Evolutionary conservation across 345 rosid species (phyloP).

Genomic region (Heritiera fomes): DNA sequence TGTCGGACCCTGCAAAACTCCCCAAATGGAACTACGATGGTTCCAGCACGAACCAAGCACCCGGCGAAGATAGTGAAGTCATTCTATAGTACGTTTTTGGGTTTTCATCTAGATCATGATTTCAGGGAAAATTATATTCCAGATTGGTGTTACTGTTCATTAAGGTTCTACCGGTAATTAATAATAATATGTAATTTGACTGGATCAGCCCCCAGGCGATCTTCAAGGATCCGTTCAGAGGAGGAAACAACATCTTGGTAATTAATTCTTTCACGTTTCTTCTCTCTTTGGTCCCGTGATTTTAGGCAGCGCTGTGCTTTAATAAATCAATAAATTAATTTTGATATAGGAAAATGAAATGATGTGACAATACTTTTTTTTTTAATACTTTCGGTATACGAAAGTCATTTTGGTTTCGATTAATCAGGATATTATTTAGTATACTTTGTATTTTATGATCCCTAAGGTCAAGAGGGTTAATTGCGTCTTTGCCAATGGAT

Average conservation of each 20-base stretch:
- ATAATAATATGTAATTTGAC: not conserved
- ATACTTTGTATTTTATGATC: too few relatives aligned
- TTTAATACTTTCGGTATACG: too few relatives aligned
- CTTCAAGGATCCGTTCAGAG: constrained; percentile 70
- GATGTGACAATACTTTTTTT: too few relatives aligned
- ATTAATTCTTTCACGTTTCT: not conserved
- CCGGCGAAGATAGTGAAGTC: constrained; percentile 79
- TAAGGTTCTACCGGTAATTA: not conserved
- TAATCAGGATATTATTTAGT: too few relatives aligned
- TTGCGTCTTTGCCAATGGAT: not conserved
- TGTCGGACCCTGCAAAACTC: constrained; percentile 54
- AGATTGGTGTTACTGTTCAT: not conserved
- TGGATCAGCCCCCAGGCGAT: constrained; percentile 66
- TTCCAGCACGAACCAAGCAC: constrained; percentile 76
- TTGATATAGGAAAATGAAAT: too few relatives aligned
- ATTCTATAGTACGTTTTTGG: constrained; percentile 54
- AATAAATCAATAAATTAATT: too few relatives aligned
- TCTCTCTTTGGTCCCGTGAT: constrained; percentile 9
- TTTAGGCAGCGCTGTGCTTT: not conserved
- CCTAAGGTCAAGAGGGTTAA: constrained; percentile 10
- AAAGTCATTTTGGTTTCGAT: too few relatives aligned
- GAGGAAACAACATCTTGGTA: constrained; percentile 79
- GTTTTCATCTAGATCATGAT: not conserved
- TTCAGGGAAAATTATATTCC: not conserved
- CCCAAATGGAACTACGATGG: constrained; percentile 92